Base-by-base conservation (phyloP, 169 alveolate species). In the Plasmodium gonderi region DNA sequence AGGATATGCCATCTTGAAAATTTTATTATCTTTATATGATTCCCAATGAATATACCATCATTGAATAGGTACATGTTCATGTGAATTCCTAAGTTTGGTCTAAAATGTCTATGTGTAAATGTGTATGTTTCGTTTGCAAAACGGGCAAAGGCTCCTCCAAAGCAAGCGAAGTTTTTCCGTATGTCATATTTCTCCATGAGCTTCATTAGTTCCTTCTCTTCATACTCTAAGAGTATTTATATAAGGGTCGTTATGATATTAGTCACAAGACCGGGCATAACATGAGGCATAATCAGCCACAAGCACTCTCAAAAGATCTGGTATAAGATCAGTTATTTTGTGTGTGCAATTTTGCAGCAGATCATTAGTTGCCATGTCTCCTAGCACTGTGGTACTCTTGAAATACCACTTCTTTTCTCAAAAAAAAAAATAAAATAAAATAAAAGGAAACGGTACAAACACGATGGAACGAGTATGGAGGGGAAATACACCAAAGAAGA, bases 1-100 rank as follows among this genome's bases (percentile, higher is more conserved):
- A 85, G 79, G 14, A 85, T 85, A 51, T 85, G 92, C 92, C 92
- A 85, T 51, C 92, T 72, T 20, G 92, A 85, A 65, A 85, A 85
- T 36, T 72, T 6, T 12, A 85, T 85, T 17, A 85, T 40, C 23
- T 85, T 85, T 11, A 85, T 85, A 33, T 1, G 45, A 74, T 85
- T 74, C 20, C 44, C 31, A 7, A 54, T 44, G 20, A 85, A 85
- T 26, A 85, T 36, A 33, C 12, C 29, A 40, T 51, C 42, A 36
- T 85, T 54, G 33, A 85, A 75, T 38, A 85, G 29, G 26, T 76
- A 85, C 8, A 42, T 40, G 29, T 85, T 85, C 92, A 85, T 74
- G 31, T 85, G 92, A 51, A 85, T 85, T 33, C 92, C 92, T 7
- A 85, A 33, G 6, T 51, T 81, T 33, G 79, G 78, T 33, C n/a